A percentile compares a stretch with the other conserved stretches of the same genome.
These are phyloP conservation scores for Xylaria venustula DNA, from an alignment of 495 filamentous ascomycete genomes.

Conservation along the genomic window DNA sequence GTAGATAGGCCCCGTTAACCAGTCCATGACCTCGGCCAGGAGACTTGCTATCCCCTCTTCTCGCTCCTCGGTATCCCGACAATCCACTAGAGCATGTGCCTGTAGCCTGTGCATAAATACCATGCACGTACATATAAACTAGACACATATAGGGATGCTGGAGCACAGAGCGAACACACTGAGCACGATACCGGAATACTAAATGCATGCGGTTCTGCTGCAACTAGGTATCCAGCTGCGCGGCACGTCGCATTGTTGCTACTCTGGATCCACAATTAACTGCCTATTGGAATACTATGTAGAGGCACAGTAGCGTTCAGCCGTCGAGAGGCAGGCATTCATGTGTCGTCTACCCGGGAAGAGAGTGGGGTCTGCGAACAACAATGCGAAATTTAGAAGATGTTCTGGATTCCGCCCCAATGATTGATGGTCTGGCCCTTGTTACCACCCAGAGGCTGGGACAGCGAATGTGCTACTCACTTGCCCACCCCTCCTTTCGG, in stretches of 20 bases:
- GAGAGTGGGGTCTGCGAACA: background rate
- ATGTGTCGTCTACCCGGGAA: background rate
- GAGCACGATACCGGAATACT: no score
- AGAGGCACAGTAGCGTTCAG: no score
- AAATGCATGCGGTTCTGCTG: no score
- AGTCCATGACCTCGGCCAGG: background rate
- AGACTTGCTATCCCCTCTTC: conserved; percentile 5
- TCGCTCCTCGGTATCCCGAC: conserved; percentile 4
- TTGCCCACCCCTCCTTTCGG: background rate
- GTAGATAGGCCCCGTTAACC: background rate
- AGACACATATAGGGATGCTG: background rate
- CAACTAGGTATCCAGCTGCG: conserved; percentile 1
- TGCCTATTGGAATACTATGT: background rate
- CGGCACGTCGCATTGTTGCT: conserved; percentile 6
- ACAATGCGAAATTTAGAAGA: background rate
- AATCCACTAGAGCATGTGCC: conserved; percentile 7
- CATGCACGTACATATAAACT: conserved; percentile 2
- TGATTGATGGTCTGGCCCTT: background rate
- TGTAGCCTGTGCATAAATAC: conserved; percentile 9
- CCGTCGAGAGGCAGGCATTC: background rate
- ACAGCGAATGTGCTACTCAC: background rate
- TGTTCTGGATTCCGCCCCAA: background rate
- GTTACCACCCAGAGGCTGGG: background rate
- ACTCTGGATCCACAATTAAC: background rate
- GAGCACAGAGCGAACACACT: background rate